Conservation (phyloP, 345 rosid genomes). For the Citrus australasica region DNA sequence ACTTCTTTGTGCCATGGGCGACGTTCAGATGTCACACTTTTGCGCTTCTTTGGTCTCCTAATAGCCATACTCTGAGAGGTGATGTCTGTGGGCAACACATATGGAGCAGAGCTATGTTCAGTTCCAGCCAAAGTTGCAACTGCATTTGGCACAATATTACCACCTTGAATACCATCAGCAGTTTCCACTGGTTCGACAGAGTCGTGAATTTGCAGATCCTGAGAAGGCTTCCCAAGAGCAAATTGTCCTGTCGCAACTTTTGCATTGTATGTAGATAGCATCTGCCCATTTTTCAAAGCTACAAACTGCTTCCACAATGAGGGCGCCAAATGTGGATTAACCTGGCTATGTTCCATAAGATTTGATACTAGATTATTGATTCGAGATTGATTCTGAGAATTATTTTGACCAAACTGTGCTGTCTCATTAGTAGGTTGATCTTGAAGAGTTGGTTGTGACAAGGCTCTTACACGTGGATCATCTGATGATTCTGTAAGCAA, state of each 20-base stretch:
- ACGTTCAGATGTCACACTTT: constrained; percentile 33
- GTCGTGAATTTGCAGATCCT: constrained; percentile 5
- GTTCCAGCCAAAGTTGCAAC: constrained; percentile 4
- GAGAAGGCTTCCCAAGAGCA: constrained; percentile 16
- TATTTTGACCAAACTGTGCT: constrained; percentile 15
- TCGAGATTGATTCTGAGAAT: constrained; percentile 24
- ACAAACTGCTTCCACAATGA: constrained; percentile 43
- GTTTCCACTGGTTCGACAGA: constrained; percentile 3
- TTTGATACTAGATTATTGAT: constrained; percentile 12
- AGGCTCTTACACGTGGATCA: constrained; percentile 18
- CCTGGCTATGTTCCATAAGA: constrained; percentile 22
- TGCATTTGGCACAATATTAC: constrained; percentile 8
- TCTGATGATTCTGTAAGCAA: constrained; percentile 24
- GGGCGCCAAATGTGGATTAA: constrained; percentile 19
- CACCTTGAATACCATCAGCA: constrained; percentile 19
- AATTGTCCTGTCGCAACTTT: constrained; percentile 13
- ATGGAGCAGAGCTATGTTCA: constrained; percentile 13
- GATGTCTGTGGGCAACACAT: constrained; percentile 14
- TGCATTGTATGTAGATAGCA: constrained; percentile 24
- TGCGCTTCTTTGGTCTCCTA: constrained; percentile 51
- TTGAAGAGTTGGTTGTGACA: constrained; percentile 20
- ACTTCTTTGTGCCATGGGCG: constrained; percentile 57
- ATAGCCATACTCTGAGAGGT: constrained; percentile 15
- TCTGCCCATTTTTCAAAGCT: constrained; percentile 40
- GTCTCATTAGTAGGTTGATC: constrained; percentile 21